Conservation (phyloP, 2,329 filamentous ascomycete species). For the Clarireedia homoeocarpa region DNA sequence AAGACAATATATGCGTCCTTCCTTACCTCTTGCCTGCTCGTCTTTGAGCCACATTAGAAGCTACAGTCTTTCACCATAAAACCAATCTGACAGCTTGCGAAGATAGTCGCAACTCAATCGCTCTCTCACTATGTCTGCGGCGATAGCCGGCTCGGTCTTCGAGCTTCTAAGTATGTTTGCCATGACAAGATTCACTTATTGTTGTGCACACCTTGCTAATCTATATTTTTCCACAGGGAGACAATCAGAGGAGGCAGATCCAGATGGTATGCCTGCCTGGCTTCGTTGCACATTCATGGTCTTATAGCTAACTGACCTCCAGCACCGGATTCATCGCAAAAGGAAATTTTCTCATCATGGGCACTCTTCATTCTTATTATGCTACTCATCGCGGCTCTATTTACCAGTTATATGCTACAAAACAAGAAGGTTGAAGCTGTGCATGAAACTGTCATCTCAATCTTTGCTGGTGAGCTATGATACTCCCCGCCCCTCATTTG, state of each 20-base stretch:
- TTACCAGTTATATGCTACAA: conserved; percentile 94
- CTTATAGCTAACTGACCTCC: conserved; percentile 18
- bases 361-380: conserved; percentile 94
- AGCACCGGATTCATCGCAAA: conserved; percentile 75
- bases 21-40: conserved; percentile 22
- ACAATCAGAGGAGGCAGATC: conserved; percentile 24
- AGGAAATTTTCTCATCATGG: conserved; percentile 95
- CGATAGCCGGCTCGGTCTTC: conserved; percentile 23
- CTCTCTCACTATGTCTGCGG: conserved; percentile 21
- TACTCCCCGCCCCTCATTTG: neutral
- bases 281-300: neutral
- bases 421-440: conserved; percentile 95
- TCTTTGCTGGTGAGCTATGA: conserved; percentile 68
- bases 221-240: conserved; percentile 18
- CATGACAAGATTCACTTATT: neutral
- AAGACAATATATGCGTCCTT: conserved; percentile 29
- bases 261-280: conserved; percentile 21
- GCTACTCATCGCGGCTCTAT: conserved; percentile 87
- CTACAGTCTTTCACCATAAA: neutral
- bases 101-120: neutral
- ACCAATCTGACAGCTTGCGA: neutral
- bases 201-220: conserved; percentile 18
- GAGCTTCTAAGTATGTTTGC: conserved; percentile 30
- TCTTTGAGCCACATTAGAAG: conserved; percentile 22
- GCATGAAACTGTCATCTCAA: conserved; percentile 96